Evolutionary conservation across 2,329 filamentous ascomycete genomes (phyloP), one percentile per base, ranked within the genome.

Genomic region (Arthrinium phaeospermum): DNA sequence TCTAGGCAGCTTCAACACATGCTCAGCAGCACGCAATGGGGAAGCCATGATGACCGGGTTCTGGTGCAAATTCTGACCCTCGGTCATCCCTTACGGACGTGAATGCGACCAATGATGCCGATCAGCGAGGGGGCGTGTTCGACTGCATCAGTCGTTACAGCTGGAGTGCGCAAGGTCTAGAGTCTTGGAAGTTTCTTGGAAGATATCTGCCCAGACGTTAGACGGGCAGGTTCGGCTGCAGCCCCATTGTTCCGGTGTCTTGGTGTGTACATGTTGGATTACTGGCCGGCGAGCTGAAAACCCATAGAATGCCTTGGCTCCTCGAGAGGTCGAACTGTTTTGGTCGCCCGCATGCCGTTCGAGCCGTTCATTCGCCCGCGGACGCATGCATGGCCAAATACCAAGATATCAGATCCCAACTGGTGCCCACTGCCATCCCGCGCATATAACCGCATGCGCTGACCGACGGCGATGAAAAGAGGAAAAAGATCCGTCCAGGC

Each of bases 131-230:
- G 46, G 47, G 68, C 68, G 68, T 70, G 68, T 16, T 69, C 45
- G 47, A 64, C 30, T 24, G 12, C 10, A 64, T 24, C 34, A 41
- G 30, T 2, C n/a, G 34, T 24, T 16, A 41, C 24, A 5, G 13
- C 30, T 64, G 57, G 34, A 41, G 12, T 10, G 22, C 22, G 57
- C 34, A 24, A 13, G 22, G 7, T 64, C 27, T 37, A 46, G 45
- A 47, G 67, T 37, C 67, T 69, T 46, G 67, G 44, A 22, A 5
- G 16, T 68, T 7, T 69, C 67, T 49, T 69, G 67, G 67, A 34
- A n/a, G 24, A 30, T 69, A 49, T 49, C 19, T 49, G 67, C 67
- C 67, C 45, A 69, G 67, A 37, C 14, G 19, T 24, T 46, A 68
- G 19, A 30, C 14, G 27, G 8, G 51, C 22, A 16, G 51, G 30